Evolutionary conservation across 2,329 filamentous ascomycete species (phyloP).

Genomic region (Pestalotiopsis sp.): DNA sequence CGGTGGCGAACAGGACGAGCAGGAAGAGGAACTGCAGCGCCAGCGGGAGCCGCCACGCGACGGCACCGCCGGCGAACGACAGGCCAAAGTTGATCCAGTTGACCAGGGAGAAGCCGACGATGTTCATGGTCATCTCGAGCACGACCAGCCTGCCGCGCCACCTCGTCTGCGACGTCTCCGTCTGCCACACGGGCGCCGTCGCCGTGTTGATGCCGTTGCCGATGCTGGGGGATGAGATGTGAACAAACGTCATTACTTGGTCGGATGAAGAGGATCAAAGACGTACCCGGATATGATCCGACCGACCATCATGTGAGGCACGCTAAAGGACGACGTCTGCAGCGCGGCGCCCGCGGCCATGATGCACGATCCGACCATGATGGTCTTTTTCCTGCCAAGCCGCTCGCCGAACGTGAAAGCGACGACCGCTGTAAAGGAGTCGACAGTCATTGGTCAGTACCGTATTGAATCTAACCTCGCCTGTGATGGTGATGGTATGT

Average conservation of each 20-base stretch:
- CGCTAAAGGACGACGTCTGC: constrained; percentile 16
- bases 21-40: constrained; percentile 37
- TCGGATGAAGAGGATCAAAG: too few relatives aligned
- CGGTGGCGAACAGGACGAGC: constrained; percentile 23
- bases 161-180: constrained; percentile 20
- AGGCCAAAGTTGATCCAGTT: constrained; percentile 32
- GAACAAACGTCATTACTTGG: too few relatives aligned
- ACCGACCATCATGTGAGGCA: constrained; percentile 18
- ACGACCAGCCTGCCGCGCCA: constrained; percentile 24
- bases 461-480: neutral
- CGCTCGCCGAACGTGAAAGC: constrained; percentile 16
- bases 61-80: constrained; percentile 27
- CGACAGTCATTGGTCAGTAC: neutral
- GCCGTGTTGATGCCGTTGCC: constrained; percentile 22
- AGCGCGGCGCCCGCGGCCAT: constrained; percentile 19
- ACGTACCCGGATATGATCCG: constrained; percentile 15
- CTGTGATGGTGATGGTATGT: neutral
- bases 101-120: constrained; percentile 35
- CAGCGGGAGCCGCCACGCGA: constrained; percentile 39
- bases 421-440: neutral
- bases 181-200: constrained; percentile 18
- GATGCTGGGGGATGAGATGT: neutral
- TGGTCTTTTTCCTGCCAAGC: constrained; percentile 19
- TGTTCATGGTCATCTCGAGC: constrained; percentile 30
- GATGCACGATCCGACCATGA: constrained; percentile 22